Percentiles rank a stretch among this genome's conserved stretches.
Evolutionary conservation across 768 basidiomycete species (phyloP).

Genomic region (Panaeolus cyanescens): DNA sequence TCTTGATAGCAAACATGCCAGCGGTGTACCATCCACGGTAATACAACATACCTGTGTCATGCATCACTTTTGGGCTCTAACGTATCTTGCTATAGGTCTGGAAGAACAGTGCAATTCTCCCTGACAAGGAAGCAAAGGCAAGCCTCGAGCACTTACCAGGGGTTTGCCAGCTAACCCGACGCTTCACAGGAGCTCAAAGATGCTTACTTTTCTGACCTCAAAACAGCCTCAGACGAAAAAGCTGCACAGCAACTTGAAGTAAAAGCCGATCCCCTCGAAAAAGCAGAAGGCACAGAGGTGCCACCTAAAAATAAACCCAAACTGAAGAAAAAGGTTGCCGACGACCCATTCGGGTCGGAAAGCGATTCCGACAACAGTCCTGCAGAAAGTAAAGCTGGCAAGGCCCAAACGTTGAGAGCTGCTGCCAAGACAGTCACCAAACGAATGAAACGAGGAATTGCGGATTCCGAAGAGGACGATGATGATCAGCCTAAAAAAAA

Average conservation of each 20-base stretch:
- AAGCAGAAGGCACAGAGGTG: slow-evolving; percentile 18
- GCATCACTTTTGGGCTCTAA: background rate
- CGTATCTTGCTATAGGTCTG: slow-evolving; percentile 48
- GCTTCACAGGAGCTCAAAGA: slow-evolving; percentile 59
- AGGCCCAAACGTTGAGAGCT: slow-evolving; percentile 15
- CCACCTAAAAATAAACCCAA: slow-evolving; percentile 40
- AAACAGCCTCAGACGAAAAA: background rate
- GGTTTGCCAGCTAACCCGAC: background rate
- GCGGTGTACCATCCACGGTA: slow-evolving; percentile 73
- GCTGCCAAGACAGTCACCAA: slow-evolving; percentile 21
- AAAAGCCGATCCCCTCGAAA: slow-evolving; percentile 9
- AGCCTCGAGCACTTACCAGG: background rate
- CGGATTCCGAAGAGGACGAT: slow-evolving; percentile 1
- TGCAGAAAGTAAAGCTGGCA: slow-evolving; percentile 8
- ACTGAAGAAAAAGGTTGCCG: slow-evolving; percentile 40
- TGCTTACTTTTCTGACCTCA: slow-evolving; percentile 53
- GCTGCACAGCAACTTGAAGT: slow-evolving; percentile 4
- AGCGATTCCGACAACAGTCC: slow-evolving; percentile 28
- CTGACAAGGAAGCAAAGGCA: slow-evolving; percentile 66
- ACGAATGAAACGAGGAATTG: slow-evolving; percentile 11
- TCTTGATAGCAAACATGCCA: slow-evolving; percentile 76
- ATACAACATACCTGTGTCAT: slow-evolving; percentile 14
- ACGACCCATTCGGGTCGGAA: slow-evolving; percentile 63
- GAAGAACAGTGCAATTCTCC: slow-evolving; percentile 62
- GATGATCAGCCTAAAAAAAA: slow-evolving; percentile 12